Evolutionary conservation across 2,329 filamentous ascomycete genomes (phyloP).

Genomic region (Botrytis byssoidea): DNA sequence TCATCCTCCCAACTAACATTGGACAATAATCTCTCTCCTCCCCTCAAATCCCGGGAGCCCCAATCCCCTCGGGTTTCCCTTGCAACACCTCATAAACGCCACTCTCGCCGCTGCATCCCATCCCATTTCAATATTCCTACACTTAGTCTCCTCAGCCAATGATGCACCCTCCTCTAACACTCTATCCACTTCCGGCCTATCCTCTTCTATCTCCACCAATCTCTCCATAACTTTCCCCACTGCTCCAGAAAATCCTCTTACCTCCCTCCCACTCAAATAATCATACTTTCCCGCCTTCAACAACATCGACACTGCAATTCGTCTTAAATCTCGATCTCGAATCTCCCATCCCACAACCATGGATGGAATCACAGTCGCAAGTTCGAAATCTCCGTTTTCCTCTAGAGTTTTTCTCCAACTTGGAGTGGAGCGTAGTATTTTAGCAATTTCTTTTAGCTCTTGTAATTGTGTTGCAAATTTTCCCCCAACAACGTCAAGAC

Average conservation of each 20-base stretch:
- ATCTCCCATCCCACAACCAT: slow-evolving; percentile 32
- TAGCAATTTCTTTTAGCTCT: slow-evolving; percentile 8
- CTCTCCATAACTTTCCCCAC: slow-evolving; percentile 13
- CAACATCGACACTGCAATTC: slow-evolving; percentile 29
- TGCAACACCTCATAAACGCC: not conserved
- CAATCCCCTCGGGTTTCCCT: not conserved
- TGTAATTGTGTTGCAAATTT: slow-evolving; percentile 10
- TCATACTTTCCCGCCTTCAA: slow-evolving; percentile 5
- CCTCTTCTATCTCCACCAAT: slow-evolving; percentile 12
- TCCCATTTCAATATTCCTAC: slow-evolving; percentile 13
- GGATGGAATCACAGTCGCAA: slow-evolving; percentile 31
- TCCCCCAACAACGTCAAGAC: not conserved
- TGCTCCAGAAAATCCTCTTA: not conserved
- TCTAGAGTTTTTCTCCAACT: slow-evolving; percentile 16
- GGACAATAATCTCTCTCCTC: not conserved
- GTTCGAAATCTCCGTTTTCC: slow-evolving; percentile 30
- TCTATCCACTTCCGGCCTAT: not conserved
- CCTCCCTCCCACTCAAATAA: not conserved
- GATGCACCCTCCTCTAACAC: not conserved
- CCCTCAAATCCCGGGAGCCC: not conserved
- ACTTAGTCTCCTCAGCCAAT: not conserved
- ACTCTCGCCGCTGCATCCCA: not conserved
- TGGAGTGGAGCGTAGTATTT: not conserved
- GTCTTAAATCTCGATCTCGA: slow-evolving; percentile 26
- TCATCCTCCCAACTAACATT: not conserved